Percentiles rank a stretch among this genome's conserved stretches.
Evolutionary conservation across 805 yeast species (phyloP).

Genomic region (Starmerella scarabaei): DNA sequence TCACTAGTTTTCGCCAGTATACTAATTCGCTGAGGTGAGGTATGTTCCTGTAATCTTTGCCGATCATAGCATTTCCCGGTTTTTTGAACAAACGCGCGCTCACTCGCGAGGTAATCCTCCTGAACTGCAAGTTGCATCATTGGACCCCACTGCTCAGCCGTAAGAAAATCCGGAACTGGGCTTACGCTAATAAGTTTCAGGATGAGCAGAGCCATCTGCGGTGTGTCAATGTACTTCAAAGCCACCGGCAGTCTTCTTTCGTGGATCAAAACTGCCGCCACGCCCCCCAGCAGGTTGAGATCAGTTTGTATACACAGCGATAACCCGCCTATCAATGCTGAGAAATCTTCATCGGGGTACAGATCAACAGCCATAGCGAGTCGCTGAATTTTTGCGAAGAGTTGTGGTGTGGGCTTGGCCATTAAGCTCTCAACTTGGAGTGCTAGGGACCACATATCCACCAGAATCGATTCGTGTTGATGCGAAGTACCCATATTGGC

Average conservation of each 20-base stretch:
- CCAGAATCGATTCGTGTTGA: background rate
- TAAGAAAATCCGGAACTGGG: background rate
- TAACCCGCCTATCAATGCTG: background rate
- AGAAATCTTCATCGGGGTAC: background rate
- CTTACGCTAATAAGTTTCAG: background rate
- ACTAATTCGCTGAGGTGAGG: background rate
- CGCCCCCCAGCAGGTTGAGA: background rate
- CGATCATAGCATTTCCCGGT: background rate
- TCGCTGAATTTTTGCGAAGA: constrained; percentile 4
- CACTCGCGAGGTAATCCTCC: background rate
- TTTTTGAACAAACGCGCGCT: background rate
- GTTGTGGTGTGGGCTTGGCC: background rate
- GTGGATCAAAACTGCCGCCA: background rate
- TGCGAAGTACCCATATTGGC: constrained; percentile 5
- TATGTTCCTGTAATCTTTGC: background rate
- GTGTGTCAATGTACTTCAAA: background rate
- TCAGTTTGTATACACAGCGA: background rate
- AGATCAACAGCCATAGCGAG: background rate
- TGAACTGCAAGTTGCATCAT: background rate
- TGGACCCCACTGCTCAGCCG: background rate
- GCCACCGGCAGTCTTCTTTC: background rate
- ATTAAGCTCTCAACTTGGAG: constrained; percentile 3
- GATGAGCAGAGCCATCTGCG: background rate
- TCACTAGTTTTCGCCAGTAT: background rate
- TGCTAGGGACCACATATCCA: constrained; percentile 5